Percentiles rank a stretch among this genome's conserved stretches.
Evolutionary conservation across 2,329 filamentous ascomycete species (phyloP).

Genomic region (Huntiella bhutanensis): DNA sequence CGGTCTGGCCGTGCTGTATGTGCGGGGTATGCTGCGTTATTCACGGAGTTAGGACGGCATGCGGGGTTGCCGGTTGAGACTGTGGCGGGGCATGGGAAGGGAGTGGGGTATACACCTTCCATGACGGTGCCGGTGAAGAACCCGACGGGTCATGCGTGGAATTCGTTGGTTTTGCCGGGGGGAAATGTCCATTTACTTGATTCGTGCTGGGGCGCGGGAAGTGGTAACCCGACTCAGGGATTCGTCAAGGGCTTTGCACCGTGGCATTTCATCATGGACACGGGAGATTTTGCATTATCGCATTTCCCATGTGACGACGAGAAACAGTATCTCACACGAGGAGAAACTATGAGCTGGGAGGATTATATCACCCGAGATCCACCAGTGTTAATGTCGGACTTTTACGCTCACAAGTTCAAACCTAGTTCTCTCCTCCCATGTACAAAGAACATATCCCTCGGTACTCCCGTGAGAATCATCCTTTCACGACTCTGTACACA

Average conservation of each 20-base stretch:
- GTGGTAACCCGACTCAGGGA: constrained; percentile 31
- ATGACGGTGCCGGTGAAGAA: constrained; percentile 44
- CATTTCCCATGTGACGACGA: constrained; percentile 57
- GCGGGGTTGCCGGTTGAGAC: constrained; percentile 64
- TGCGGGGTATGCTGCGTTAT: constrained; percentile 74
- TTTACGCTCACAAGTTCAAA: too few species aligned
- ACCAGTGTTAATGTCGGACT: too few species aligned
- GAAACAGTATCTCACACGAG: constrained; percentile 60
- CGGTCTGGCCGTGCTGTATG: constrained; percentile 70
- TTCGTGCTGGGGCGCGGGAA: constrained; percentile 79
- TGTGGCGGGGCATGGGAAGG: constrained; percentile 68
- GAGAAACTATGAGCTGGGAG: constrained; percentile 52
- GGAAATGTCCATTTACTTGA: constrained; percentile 86
- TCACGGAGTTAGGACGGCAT: constrained; percentile 55
- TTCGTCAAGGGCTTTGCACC: constrained; percentile 42
- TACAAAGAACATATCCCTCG: too few species aligned
- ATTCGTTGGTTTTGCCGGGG: constrained; percentile 70
- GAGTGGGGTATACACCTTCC: constrained; percentile 50
- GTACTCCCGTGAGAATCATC: constrained; percentile 40
- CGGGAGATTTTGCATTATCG: constrained; percentile 61
- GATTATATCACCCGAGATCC: constrained; percentile 55
- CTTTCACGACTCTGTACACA: constrained; percentile 66
- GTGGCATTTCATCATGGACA: constrained; percentile 38
- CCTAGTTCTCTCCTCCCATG: too few species aligned
- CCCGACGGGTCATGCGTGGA: constrained; percentile 67